Evolutionary conservation across 2,329 filamentous ascomycete genomes (phyloP).

Genomic region (Dichotomopilus funicola): DNA sequence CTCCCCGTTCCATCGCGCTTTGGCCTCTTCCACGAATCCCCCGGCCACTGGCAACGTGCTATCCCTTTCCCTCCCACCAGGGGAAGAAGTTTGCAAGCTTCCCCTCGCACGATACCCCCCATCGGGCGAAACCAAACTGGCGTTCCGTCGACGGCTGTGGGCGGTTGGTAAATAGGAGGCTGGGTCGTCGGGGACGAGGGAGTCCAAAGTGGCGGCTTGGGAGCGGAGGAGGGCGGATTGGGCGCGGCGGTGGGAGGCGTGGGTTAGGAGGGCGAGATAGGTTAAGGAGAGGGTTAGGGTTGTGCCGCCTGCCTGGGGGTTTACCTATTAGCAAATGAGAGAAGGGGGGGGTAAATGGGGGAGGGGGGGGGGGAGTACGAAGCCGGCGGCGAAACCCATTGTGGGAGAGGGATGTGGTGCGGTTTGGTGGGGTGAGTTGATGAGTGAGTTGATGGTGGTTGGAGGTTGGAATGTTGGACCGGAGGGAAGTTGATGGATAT

Average conservation of each 20-base stretch:
- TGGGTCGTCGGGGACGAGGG: constrained; percentile 31
- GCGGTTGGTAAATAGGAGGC: constrained; percentile 19
- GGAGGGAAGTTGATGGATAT: too few species aligned
- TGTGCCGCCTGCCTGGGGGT: too few species aligned
- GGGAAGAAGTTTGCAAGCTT: constrained; percentile 30
- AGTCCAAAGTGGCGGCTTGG: constrained; percentile 49
- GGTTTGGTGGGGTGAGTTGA: not conserved
- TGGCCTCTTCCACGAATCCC: constrained; percentile 58
- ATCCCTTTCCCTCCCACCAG: constrained; percentile 37
- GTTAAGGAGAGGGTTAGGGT: constrained; percentile 67
- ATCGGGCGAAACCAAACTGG: constrained; percentile 28
- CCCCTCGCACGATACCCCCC: constrained; percentile 30
- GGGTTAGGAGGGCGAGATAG: constrained; percentile 64
- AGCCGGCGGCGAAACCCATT: constrained; percentile 70
- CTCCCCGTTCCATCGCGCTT: constrained; percentile 74
- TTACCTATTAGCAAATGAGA: not conserved
- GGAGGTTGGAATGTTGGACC: too few species aligned
- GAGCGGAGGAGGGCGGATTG: constrained; percentile 52
- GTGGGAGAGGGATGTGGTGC: constrained; percentile 9
- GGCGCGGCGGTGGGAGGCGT: constrained; percentile 59
- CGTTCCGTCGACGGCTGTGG: constrained; percentile 18
- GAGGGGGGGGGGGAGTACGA: constrained; percentile 47
- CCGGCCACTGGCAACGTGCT: constrained; percentile 42
- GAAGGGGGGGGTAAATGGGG: not conserved
- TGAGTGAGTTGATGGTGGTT: constrained; percentile 4